Evolutionary conservation across 495 filamentous ascomycete genomes (phyloP).

Genomic region (Penicillium lagena): DNA sequence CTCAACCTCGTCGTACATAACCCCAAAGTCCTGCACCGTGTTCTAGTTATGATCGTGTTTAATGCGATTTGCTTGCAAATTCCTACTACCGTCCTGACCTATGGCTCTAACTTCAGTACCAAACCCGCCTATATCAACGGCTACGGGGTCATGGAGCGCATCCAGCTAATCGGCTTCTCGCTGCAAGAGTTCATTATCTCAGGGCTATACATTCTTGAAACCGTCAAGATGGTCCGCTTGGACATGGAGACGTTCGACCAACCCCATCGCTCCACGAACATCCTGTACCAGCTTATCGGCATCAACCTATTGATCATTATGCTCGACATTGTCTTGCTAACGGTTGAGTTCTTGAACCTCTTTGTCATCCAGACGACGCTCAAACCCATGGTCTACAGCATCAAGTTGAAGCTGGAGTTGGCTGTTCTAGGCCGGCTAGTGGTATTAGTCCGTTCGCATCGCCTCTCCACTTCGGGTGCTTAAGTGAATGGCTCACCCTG

Average conservation of each 20-base stretch:
- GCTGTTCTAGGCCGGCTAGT: conserved; percentile 9
- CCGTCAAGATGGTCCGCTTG: conserved; percentile 27
- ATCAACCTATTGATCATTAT: conserved; percentile 32
- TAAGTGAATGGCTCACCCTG: neutral
- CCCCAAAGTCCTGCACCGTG: conserved; percentile 17
- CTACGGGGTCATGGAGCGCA: conserved; percentile 39
- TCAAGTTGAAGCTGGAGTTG: conserved; percentile 14
- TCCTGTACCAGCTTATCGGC: conserved; percentile 32
- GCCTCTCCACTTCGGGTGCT: too few species aligned
- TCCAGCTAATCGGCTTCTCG: conserved; percentile 39
- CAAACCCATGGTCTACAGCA: conserved; percentile 11
- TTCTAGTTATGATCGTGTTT: conserved; percentile 30
- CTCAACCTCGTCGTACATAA: conserved; percentile 28
- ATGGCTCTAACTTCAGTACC: conserved; percentile 20
- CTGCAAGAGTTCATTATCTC: conserved; percentile 46
- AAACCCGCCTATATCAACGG: conserved; percentile 14
- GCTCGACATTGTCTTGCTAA: conserved; percentile 19
- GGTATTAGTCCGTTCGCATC: conserved; percentile 12
- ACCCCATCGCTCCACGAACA: conserved; percentile 12
- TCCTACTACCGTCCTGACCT: conserved; percentile 32
- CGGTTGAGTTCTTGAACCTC: conserved; percentile 6
- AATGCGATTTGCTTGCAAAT: conserved; percentile 30
- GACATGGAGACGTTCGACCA: conserved; percentile 10
- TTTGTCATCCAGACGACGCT: conserved; percentile 7
- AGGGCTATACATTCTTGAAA: conserved; percentile 41